A percentile compares a stretch with the other conserved stretches of the same genome.
phyloP scores from a whole-genome alignment of 2,329 filamentous ascomycete genomes.

The Emmonsia crescens region DNA sequence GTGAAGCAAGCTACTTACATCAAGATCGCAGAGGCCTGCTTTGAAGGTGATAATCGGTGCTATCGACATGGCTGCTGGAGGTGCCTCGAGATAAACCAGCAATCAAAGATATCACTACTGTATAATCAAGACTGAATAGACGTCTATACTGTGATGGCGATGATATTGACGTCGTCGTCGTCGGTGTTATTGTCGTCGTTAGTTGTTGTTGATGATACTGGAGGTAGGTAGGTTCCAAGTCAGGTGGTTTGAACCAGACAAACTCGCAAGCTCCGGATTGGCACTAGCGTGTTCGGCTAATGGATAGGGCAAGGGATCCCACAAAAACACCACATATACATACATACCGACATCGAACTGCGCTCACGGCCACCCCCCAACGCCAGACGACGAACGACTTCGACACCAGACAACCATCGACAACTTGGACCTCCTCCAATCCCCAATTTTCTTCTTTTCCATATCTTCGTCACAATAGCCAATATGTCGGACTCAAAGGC shows the following conservation, averaged over 20 bases:
- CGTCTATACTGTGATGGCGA: slow-evolving; percentile 10
- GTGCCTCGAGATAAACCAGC: slow-evolving; percentile 8
- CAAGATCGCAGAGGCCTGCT: slow-evolving; percentile 76
- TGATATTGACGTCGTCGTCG: slow-evolving; percentile 4
- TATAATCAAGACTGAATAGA: neutral
- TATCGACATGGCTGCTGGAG: slow-evolving; percentile 57
- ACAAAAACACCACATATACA: slow-evolving; percentile 33
- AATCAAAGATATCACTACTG: slow-evolving; percentile 4
- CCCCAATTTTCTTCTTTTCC: slow-evolving; percentile 18
- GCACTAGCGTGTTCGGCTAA: slow-evolving; percentile 32
- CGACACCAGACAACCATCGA: slow-evolving; percentile 33
- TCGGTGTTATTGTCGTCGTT: neutral
- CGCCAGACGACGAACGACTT: slow-evolving; percentile 17
- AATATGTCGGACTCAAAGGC: slow-evolving; percentile 41
- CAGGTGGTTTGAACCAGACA: slow-evolving; percentile 3
- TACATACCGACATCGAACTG: slow-evolving; percentile 25
- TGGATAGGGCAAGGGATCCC: slow-evolving; percentile 33
- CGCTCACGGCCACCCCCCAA: slow-evolving; percentile 21
- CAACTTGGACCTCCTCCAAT: slow-evolving; percentile 28
- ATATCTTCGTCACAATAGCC: slow-evolving; percentile 34
- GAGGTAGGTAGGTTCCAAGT: slow-evolving; percentile 3
- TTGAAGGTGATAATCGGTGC: slow-evolving; percentile 89
- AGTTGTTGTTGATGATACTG: neutral
- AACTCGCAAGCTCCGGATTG: slow-evolving; percentile 17
- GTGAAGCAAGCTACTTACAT: slow-evolving; percentile 45